phyloP scores from a whole-genome alignment of 176 grass and related monocot genomes.

The Hordeum marinum region DNA sequence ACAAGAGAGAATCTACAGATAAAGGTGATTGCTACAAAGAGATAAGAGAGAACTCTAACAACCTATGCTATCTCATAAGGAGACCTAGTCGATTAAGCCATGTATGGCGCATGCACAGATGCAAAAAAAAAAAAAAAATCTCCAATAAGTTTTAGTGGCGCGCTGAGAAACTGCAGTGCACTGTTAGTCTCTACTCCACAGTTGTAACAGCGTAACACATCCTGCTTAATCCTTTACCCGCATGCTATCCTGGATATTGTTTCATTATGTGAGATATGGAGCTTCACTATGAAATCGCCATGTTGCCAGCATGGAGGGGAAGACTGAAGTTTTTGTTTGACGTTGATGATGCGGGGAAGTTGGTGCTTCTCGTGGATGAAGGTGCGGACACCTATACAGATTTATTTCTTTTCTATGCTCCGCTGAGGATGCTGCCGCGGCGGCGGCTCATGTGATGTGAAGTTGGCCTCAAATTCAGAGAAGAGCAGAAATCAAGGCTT shows the following conservation, averaged over 20 bases:
- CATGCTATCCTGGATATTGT: constrained; percentile 1
- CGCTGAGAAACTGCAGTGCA: too few relatives aligned
- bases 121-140: too few relatives aligned
- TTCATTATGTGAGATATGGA: constrained; percentile 66
- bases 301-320: constrained; percentile 92
- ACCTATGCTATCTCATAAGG: too few relatives aligned
- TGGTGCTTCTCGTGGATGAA: constrained; percentile 80
- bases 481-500: constrained; percentile 63
- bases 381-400: constrained; percentile 17
- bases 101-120: too few relatives aligned
- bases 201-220: not conserved
- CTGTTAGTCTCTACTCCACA: not conserved
- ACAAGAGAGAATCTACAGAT: too few relatives aligned
- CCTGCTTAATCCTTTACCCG: not conserved
- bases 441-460: constrained; percentile 58
- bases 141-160: too few relatives aligned
- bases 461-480: constrained; percentile 72
- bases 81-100: too few relatives aligned
- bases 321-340: constrained; percentile 69
- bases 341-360: constrained; percentile 80
- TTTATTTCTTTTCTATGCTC: not conserved
- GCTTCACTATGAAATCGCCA: constrained; percentile 89
- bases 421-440: too few relatives aligned
- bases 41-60: too few relatives aligned
- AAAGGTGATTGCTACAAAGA: too few relatives aligned